Base-by-base conservation (phyloP, 495 filamentous ascomycete genomes). In the Annulohypoxylon bovei region DNA sequence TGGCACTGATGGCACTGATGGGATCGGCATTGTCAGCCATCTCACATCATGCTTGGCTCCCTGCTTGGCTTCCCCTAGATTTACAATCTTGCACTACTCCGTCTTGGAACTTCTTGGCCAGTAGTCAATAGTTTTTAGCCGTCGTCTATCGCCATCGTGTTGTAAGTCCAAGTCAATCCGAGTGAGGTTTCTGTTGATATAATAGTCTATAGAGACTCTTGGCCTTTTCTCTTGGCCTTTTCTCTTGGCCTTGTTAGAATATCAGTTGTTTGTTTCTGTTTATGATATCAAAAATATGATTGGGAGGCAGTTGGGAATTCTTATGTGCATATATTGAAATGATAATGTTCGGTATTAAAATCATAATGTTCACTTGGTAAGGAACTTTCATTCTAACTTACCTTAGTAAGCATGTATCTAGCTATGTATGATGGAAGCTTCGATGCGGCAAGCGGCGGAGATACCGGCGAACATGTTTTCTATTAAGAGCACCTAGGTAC, bases 21-120 rank as follows among this genome's bases (percentile, higher is more conserved):
- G 53, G 69, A 72, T 72, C 69, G 59, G 60, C 69, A 68, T 72
- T 6, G 47, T 72, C 49, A 61, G 61, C 69, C 69, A 72, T 72
- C 69, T 72, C 59, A 55, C 33, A 72, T 67, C 69, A 28, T 60
- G 55, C 70, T 72, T 72, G 65, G 65, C 70, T 61, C 60, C 32
- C 27, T 57, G 20, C 65, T 68, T 72, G 47, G 65, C 65, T 25
- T 25, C 59, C 22, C 33, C 57, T 60, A 65, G 59, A 72, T 68
- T 65, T 37, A 65, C 32, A 64, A 59, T 58, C 25, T 42, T 25
- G 46, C 25, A 27, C 22, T 25, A 16, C 30, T 65, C 65, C 65
- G 70, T 65, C 70, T 73, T 73, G 70, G 70, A 46, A 57, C 32
- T 47, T 46, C 65, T 73, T 69, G 65, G 65, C 61, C 54, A 44